Evolutionary conservation across 495 filamentous ascomycete species (phyloP), one percentile per base, ranked within the genome.

Genomic region (Aspergillus bridgeri): DNA sequence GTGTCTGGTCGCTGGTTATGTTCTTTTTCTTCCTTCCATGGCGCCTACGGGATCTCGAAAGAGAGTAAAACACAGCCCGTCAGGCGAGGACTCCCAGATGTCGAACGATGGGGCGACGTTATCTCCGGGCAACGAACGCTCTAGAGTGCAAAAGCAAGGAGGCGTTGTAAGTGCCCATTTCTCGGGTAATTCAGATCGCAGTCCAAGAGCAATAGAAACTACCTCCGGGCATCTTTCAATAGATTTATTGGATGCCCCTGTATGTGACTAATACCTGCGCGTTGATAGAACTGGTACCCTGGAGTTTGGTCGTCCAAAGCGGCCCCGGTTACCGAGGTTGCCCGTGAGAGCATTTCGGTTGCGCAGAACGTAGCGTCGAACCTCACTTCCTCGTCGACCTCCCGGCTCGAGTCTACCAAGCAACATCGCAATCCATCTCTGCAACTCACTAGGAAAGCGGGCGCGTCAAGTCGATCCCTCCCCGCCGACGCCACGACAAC

Each of bases 311-410:
- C 71, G 21, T 77, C 80, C 42, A 92, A 92, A 69, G 86, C 89
- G 23, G 76, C 80, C 42, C 81, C 89, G 48, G 86, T 89, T 52
- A 91, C 85, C 49, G 82, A 89, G 72, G 82, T 91, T 68, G 88
- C 86, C 55, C 86, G 85, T 68, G 88, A 92, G 74, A 89, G 85
- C 52, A 89, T 91, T 33, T 79, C 86, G 54, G 87, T 81, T 60
- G 73, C 81, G 54, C 69, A 76, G 61, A 70, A 78, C 68, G 70
- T 70, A 65, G 70, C 71, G 59, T 73, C 77, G 56, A 71, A 78
- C 65, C 42, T 69, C 24, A 60, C 70, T 6, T 70, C 72, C 24
- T 64, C 65, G 38, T 70, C 75, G 22, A 64, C 65, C 38, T 68
- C 69, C 55, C 62, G 68, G 7, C 62, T 72, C 29, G 62, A 70